A percentile compares a stretch with the other conserved stretches of the same genome.
These are phyloP conservation scores for Pugionium cornutum DNA, from an alignment of 345 rosid genomes.

Conservation along the genomic window DNA sequence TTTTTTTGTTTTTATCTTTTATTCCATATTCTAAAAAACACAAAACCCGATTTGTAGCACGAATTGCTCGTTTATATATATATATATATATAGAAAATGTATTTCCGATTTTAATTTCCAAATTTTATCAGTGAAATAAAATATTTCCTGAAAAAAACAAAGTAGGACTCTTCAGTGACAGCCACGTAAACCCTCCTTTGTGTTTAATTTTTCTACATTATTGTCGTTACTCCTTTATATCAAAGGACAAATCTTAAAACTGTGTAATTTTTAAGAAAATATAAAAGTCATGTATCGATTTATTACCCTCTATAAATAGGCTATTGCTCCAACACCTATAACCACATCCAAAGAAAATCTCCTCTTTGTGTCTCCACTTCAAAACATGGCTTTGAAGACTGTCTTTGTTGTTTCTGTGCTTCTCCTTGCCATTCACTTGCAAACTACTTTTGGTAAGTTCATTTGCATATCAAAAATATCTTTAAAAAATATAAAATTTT, in stretches of 20 bases:
- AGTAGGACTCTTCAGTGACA: slow-evolving; percentile 21
- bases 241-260: neutral
- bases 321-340: slow-evolving; percentile 1
- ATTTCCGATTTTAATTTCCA: too few species aligned
- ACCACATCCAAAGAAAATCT: neutral
- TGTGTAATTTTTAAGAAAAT: neutral
- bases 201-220: slow-evolving; percentile 14
- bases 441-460: slow-evolving; percentile 30
- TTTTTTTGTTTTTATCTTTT: too few species aligned
- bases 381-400: slow-evolving; percentile 31
- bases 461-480: neutral
- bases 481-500: neutral
- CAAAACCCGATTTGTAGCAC: too few species aligned
- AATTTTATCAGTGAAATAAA: too few species aligned
- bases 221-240: neutral
- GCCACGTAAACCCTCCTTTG: neutral
- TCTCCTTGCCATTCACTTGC: slow-evolving; percentile 29
- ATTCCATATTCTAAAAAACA: too few species aligned
- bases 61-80: too few species aligned
- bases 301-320: slow-evolving; percentile 30
- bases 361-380: slow-evolving; percentile 9
- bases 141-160: too few species aligned
- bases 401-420: slow-evolving; percentile 17
- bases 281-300: neutral
- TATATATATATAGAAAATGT: too few species aligned